Percentiles rank a stretch among this genome's conserved stretches.
Conservation (phyloP, 768 basidiomycete genomes). For the Suillus subalutaceus region DNA sequence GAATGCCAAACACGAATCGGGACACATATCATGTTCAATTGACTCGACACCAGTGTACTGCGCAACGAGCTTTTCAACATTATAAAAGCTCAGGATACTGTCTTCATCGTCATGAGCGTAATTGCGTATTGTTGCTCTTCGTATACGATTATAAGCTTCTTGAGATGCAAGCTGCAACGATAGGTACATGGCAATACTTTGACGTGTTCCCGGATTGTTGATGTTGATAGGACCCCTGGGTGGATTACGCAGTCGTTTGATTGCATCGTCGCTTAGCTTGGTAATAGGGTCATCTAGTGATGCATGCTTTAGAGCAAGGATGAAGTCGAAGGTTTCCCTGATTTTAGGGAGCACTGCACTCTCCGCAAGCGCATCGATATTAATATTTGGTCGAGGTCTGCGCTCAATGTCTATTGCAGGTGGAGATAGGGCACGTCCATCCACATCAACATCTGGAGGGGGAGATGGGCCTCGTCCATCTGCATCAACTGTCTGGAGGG, state of each 20-base stretch:
- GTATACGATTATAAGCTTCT: background rate
- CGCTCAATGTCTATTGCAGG: background rate
- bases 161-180: background rate
- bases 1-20: background rate
- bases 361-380: slow-evolving; percentile 1
- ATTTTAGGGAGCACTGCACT: background rate
- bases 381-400: slow-evolving; percentile 6
- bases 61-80: background rate
- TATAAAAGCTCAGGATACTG: background rate
- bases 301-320: background rate
- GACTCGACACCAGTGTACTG: background rate
- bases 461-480: background rate
- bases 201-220: background rate
- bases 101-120: background rate
- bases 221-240: background rate
- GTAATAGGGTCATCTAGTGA: background rate
- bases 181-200: background rate
- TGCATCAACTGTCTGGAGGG: too few species aligned
- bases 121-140: background rate
- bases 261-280: background rate
- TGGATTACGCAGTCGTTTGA: slow-evolving; percentile 1
- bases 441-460: too few species aligned
- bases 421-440: background rate
- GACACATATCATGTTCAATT: background rate
- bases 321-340: background rate